Conservation (phyloP, 768 basidiomycete genomes). For the Ephemerocybe angulata region DNA sequence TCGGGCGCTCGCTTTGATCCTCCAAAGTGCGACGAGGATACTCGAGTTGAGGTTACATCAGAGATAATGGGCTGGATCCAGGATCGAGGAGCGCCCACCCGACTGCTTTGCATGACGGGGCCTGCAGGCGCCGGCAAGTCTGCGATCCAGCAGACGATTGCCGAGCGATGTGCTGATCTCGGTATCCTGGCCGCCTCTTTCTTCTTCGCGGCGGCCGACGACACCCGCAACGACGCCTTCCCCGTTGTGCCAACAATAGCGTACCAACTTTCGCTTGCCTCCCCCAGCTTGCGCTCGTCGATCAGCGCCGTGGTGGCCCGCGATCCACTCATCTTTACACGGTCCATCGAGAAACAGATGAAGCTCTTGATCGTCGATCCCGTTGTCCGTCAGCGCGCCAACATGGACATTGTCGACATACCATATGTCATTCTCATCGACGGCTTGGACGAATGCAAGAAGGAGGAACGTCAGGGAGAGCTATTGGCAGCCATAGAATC, state of each 20-base stretch:
- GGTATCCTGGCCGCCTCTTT: not conserved
- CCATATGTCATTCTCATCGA: not conserved
- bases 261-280: not conserved
- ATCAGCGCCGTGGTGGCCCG: not conserved
- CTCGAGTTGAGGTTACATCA: not conserved
- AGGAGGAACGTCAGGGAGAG: not conserved
- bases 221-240: not conserved
- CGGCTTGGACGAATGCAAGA: conserved; percentile 1
- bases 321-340: not conserved
- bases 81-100: not conserved
- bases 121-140: conserved; percentile 5
- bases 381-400: not conserved
- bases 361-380: not conserved
- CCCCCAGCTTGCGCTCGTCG: not conserved
- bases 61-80: not conserved
- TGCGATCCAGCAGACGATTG: not conserved
- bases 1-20: not conserved
- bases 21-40: not conserved
- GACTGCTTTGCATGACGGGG: conserved; percentile 5
- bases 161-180: not conserved
- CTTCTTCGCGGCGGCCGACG: conserved; percentile 4
- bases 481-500: too few species aligned
- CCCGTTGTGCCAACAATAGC: not conserved
- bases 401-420: not conserved
- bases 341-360: not conserved